Evolutionary conservation across 2,329 filamentous ascomycete species (phyloP).

Genomic region (Huntiella abstrusa): DNA sequence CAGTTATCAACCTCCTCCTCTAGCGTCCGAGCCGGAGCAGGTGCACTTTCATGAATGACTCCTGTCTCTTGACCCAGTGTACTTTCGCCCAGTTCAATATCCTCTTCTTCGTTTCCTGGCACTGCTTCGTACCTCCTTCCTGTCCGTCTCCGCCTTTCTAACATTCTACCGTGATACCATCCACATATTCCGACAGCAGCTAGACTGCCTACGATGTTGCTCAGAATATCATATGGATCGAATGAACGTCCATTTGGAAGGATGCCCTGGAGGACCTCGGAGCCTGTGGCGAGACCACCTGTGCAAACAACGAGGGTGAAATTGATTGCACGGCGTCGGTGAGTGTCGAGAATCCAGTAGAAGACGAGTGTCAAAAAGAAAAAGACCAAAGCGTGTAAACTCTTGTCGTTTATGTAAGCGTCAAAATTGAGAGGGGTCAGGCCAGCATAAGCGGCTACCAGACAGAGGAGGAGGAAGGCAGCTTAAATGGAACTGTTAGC

Average conservation of each 20-base stretch:
- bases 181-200: slow-evolving; percentile 54
- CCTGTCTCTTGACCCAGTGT: slow-evolving; percentile 41
- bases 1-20: slow-evolving; percentile 83
- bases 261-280: slow-evolving; percentile 56
- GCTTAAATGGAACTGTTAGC: slow-evolving; percentile 25
- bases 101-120: slow-evolving; percentile 38
- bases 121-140: slow-evolving; percentile 44
- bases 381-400: slow-evolving; percentile 73
- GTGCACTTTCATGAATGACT: slow-evolving; percentile 24
- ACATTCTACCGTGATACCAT: slow-evolving; percentile 91
- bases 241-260: slow-evolving; percentile 53
- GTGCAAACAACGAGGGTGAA: slow-evolving; percentile 70
- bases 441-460: slow-evolving; percentile 61
- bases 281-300: slow-evolving; percentile 47
- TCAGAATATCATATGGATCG: slow-evolving; percentile 70
- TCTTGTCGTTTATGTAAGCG: slow-evolving; percentile 63
- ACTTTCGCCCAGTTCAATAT: slow-evolving; percentile 58
- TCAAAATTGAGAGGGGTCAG: slow-evolving; percentile 45
- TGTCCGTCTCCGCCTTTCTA: slow-evolving; percentile 66
- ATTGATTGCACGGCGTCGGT: slow-evolving; percentile 66
- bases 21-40: slow-evolving; percentile 24
- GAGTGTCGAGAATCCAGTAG: slow-evolving; percentile 94
- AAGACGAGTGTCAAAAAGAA: slow-evolving; percentile 74
- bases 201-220: slow-evolving; percentile 67
- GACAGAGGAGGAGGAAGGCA: slow-evolving; percentile 49